A percentile compares a stretch with the other conserved stretches of the same genome.
Evolutionary conservation across 495 filamentous ascomycete genomes (phyloP).

Genomic region (Chaetomium cochliodes): DNA sequence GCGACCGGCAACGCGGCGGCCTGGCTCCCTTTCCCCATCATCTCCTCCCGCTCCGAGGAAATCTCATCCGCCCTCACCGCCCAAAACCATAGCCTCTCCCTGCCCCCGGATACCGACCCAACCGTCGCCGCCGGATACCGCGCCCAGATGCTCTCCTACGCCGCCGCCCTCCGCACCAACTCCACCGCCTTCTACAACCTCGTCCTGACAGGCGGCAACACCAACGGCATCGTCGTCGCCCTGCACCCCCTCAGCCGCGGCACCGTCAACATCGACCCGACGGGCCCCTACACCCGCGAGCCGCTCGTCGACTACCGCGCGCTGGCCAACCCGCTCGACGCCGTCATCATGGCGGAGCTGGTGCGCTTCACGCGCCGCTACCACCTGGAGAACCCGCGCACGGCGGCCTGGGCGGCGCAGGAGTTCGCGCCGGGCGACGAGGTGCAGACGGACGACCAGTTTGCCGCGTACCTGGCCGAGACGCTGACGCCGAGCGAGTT

Average conservation of each 20-base stretch:
- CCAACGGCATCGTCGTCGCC: constrained; percentile 40
- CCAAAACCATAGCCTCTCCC: constrained; percentile 40
- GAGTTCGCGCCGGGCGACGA: constrained; percentile 37
- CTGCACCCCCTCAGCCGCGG: constrained; percentile 50
- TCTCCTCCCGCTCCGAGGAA: constrained; percentile 38
- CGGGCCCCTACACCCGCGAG: constrained; percentile 37
- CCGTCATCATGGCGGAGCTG: constrained; percentile 44
- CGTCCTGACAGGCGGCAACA: constrained; percentile 37
- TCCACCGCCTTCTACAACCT: constrained; percentile 47
- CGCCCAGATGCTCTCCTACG: constrained; percentile 47
- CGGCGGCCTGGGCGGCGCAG: constrained; percentile 24
- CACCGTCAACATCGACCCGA: constrained; percentile 46
- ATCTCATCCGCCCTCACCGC: constrained; percentile 37
- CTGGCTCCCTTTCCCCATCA: constrained; percentile 48
- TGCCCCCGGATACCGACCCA: constrained; percentile 39
- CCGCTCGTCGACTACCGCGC: constrained; percentile 51
- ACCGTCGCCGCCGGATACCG: constrained; percentile 47
- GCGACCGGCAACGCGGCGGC: constrained; percentile 46
- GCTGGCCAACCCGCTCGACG: constrained; percentile 50
- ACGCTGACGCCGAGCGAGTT: constrained; percentile 42
- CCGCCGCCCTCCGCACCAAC: constrained; percentile 38
- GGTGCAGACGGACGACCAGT: constrained; percentile 35
- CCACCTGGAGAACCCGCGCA: constrained; percentile 39
- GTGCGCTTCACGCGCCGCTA: constrained; percentile 42
- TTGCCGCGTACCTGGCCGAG: constrained; percentile 32